Conservation (phyloP, 2,329 filamentous ascomycete species). For the Epichloe gansuensis region DNA sequence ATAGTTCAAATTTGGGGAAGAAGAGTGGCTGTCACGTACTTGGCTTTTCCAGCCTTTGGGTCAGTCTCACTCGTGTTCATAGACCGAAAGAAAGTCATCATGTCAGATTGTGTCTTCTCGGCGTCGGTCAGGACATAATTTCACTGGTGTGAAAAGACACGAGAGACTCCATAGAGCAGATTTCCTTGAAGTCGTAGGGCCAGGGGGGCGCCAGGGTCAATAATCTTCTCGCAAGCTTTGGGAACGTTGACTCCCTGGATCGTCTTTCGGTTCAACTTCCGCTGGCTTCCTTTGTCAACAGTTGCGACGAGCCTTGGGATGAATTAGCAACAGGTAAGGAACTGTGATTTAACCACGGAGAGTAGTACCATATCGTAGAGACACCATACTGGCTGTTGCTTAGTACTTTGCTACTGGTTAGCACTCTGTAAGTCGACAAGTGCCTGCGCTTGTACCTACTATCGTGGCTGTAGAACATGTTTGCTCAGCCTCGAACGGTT, state of each 20-base stretch:
- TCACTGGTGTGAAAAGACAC: constrained; percentile 80
- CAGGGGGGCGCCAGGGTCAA: constrained; percentile 63
- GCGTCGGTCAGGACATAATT: constrained; percentile 73
- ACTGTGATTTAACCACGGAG: no score
- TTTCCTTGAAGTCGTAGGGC: constrained; percentile 82
- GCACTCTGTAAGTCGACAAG: background rate
- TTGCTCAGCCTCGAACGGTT: constrained; percentile 1
- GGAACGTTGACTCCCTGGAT: constrained; percentile 80
- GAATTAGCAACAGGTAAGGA: background rate
- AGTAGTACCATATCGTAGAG: constrained; percentile 75
- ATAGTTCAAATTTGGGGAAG: background rate
- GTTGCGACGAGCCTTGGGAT: constrained; percentile 73
- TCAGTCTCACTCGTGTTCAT: constrained; percentile 48
- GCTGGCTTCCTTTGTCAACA: constrained; percentile 59
- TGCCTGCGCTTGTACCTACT: constrained; percentile 36
- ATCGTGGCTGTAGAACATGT: constrained; percentile 94
- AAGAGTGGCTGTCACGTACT: constrained; percentile 39
- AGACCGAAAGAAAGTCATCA: constrained; percentile 53
- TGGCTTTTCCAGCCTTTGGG: constrained; percentile 55
- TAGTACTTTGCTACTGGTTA: constrained; percentile 48
- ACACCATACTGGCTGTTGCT: constrained; percentile 82
- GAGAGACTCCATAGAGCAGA: constrained; percentile 71
- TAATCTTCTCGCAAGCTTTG: constrained; percentile 81
- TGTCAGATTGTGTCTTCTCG: constrained; percentile 59
- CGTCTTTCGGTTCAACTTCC: constrained; percentile 68